These are phyloP conservation scores for Metschnikowia cerradonensis DNA, from an alignment of 805 yeast species.

Conservation along the genomic window DNA sequence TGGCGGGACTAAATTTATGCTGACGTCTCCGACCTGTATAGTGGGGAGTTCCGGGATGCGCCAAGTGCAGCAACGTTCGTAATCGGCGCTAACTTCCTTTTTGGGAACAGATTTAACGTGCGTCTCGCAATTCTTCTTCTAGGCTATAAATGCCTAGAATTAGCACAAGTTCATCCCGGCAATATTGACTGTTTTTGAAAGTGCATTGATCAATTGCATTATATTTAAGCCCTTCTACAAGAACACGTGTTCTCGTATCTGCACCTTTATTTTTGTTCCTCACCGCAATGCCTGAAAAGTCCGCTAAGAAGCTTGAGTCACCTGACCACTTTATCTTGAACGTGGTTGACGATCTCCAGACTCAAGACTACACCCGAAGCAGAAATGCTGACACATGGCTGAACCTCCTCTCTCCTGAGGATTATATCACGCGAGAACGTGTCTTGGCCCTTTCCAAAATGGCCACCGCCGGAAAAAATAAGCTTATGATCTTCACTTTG, in stretches of 20 bases:
- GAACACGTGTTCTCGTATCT: background rate
- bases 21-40: background rate
- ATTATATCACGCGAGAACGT: conserved; percentile 33
- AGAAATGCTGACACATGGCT: conserved; percentile 37
- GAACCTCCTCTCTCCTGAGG: conserved; percentile 29
- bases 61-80: background rate
- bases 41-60: background rate
- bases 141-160: background rate
- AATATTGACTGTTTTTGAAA: too few species aligned
- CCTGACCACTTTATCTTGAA: conserved; percentile 15
- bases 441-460: conserved; percentile 25
- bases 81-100: background rate
- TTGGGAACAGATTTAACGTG: background rate
- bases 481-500: conserved; percentile 26
- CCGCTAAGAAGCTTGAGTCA: background rate
- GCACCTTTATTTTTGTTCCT: background rate
- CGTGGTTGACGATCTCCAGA: conserved; percentile 20
- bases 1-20: background rate
- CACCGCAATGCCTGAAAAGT: conserved; percentile 1
- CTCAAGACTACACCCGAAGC: conserved; percentile 30
- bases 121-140: background rate
- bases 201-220: too few species aligned
- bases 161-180: too few species aligned
- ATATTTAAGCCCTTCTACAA: too few species aligned
- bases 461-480: conserved; percentile 16